These are phyloP conservation scores for Aspergillus sojae DNA, from an alignment of 2,329 filamentous ascomycete species.

Conservation along the genomic window DNA sequence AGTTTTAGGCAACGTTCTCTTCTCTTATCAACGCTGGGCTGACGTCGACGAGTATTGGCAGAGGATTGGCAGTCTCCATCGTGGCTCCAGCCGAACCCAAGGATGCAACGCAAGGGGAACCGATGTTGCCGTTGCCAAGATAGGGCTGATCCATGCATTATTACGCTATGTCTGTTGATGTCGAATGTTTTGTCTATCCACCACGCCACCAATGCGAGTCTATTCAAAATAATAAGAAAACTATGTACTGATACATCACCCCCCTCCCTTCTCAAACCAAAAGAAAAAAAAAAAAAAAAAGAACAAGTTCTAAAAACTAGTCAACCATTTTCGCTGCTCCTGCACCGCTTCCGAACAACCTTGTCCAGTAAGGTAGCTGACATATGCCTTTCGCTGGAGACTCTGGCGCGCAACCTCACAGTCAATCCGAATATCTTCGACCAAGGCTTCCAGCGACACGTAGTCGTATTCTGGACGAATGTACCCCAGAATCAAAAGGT, in stretches of 20 bases:
- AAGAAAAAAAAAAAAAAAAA: not conserved
- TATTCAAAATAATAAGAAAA: conserved; percentile 5
- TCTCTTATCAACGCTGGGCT: conserved; percentile 13
- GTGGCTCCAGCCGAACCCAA: conserved; percentile 11
- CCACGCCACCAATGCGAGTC: conserved; percentile 3
- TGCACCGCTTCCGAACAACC: conserved; percentile 33
- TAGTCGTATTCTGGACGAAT: conserved; percentile 92
- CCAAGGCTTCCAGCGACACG: conserved; percentile 75
- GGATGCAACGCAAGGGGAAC: not conserved
- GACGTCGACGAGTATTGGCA: conserved; percentile 26
- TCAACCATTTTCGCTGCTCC: conserved; percentile 39
- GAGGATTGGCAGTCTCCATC: not conserved
- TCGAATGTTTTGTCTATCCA: not conserved
- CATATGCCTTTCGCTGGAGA: conserved; percentile 67
- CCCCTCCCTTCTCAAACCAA: no score
- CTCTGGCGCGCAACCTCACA: conserved; percentile 79
- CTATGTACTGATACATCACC: not conserved
- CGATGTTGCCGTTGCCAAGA: conserved; percentile 5
- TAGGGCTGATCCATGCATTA: conserved; percentile 5
- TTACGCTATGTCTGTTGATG: not conserved
- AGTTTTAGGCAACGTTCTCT: conserved; percentile 1
- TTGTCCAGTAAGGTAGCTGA: conserved; percentile 41
- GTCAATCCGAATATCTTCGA: conserved; percentile 86
- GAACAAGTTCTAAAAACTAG: conserved; percentile 26
- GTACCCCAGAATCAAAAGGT: conserved; percentile 80